A percentile compares a stretch with the other conserved stretches of the same genome.
phyloP scores from a whole-genome alignment of 306 rosid species.

The Quercus aquifolioides region DNA sequence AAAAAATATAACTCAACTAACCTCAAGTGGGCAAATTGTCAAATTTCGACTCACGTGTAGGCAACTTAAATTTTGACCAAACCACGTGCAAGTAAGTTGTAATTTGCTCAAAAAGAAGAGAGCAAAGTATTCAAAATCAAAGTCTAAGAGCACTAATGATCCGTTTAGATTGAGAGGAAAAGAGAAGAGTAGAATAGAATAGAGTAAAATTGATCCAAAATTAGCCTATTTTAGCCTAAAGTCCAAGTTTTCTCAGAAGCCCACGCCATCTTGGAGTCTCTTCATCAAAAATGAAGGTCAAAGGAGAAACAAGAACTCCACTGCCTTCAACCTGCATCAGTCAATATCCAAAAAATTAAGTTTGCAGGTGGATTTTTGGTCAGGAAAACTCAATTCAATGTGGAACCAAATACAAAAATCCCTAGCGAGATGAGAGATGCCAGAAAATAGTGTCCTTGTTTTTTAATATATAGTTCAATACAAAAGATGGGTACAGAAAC shows the following conservation, averaged over 20 bases:
- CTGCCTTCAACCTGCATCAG: slow-evolving; percentile 87
- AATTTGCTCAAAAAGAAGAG: too few relatives aligned
- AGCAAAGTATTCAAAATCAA: too few relatives aligned
- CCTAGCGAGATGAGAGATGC: background rate
- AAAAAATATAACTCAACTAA: too few relatives aligned
- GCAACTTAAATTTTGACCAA: too few relatives aligned
- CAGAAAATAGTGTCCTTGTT: background rate
- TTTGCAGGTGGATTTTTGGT: background rate
- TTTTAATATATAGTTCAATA: background rate
- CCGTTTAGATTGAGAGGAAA: too few relatives aligned
- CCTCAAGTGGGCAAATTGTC: too few relatives aligned
- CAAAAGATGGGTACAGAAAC: too few relatives aligned
- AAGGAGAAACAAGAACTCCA: slow-evolving; percentile 83
- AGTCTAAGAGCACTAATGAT: too few relatives aligned
- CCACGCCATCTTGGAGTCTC: slow-evolving; percentile 94
- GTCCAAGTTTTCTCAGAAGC: slow-evolving; percentile 68
- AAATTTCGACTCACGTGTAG: too few relatives aligned
- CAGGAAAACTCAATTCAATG: background rate
- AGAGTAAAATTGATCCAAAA: too few relatives aligned
- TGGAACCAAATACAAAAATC: slow-evolving; percentile 10
- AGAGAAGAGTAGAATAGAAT: too few relatives aligned
- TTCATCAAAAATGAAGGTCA: slow-evolving; percentile 94
- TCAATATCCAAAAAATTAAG: background rate
- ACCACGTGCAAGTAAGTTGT: too few relatives aligned
- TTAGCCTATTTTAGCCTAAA: background rate